A percentile compares a stretch with the other conserved stretches of the same genome.
phyloP scores from a whole-genome alignment of 2,329 filamentous ascomycete genomes.

The Colletotrichum camelliae region DNA sequence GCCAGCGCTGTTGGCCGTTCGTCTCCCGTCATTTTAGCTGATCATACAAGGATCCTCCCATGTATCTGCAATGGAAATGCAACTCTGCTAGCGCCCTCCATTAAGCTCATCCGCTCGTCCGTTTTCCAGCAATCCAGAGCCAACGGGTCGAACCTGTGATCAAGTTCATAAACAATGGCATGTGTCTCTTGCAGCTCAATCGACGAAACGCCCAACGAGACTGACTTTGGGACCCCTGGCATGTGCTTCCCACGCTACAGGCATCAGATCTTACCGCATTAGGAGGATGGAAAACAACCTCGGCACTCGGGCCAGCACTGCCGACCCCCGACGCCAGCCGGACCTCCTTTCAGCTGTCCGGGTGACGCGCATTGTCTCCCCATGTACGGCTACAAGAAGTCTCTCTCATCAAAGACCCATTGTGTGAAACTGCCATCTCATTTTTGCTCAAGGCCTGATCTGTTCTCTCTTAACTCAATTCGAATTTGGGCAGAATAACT shows the following conservation, averaged over 20 bases:
- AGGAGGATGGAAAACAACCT: slow-evolving; percentile 6
- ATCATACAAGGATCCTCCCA: not conserved
- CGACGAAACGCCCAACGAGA: not conserved
- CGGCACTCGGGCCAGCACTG: slow-evolving; percentile 17
- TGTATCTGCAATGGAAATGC: not conserved
- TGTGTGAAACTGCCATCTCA: not conserved
- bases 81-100: not conserved
- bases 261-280: not conserved
- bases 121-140: not conserved
- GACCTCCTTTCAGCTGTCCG: slow-evolving; percentile 12
- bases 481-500: not conserved
- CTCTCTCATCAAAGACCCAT: slow-evolving; percentile 4
- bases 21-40: not conserved
- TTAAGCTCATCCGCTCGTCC: not conserved
- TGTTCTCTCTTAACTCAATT: not conserved
- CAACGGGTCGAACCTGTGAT: not conserved
- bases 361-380: not conserved
- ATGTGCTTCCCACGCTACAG: slow-evolving; percentile 12
- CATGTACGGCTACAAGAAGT: not conserved
- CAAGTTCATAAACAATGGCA: not conserved
- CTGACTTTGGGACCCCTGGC: not conserved
- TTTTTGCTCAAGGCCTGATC: not conserved
- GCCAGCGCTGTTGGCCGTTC: not conserved
- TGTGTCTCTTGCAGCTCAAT: not conserved
- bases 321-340: slow-evolving; percentile 21